These are phyloP conservation scores for Mollisia scopiformis DNA, from an alignment of 2,329 filamentous ascomycete species.

Conservation along the genomic window DNA sequence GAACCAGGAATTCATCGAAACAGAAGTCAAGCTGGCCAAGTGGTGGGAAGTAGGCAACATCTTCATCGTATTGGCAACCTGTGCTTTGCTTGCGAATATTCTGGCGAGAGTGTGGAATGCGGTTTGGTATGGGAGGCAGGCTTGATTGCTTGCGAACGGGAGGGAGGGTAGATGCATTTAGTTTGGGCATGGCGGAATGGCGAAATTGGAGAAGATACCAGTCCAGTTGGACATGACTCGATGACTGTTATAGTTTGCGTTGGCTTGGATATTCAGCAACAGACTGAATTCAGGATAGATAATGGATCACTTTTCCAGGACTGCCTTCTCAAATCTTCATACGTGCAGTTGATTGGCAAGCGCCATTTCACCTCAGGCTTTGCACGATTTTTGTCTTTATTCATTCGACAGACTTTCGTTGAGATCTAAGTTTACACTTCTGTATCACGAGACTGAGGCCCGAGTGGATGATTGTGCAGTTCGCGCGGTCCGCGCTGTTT, in stretches of 20 bases:
- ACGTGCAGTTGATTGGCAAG: no score
- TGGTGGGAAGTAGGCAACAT: constrained; percentile 37
- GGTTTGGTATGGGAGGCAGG: constrained; percentile 17
- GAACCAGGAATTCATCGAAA: constrained; percentile 35
- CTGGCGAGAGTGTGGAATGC: constrained; percentile 28
- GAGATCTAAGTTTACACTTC: no score
- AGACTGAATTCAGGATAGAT: background rate
- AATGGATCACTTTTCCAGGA: no score
- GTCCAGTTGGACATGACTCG: constrained; percentile 10
- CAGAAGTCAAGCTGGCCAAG: constrained; percentile 35
- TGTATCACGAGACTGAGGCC: no score
- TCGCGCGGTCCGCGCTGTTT: no score
- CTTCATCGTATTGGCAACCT: constrained; percentile 34
- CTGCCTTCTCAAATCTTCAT: no score
- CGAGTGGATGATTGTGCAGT: no score
- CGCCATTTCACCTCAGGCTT: no score
- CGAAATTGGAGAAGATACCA: constrained; percentile 14
- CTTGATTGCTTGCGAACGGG: background rate
- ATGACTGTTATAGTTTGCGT: background rate
- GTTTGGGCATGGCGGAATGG: background rate
- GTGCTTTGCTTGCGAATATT: constrained; percentile 32
- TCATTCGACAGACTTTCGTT: no score
- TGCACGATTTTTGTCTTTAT: no score
- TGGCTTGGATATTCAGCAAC: background rate
- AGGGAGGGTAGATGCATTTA: background rate